Percentiles rank a stretch among this genome's conserved stretches.
Evolutionary conservation across 768 basidiomycete genomes (phyloP).

Genomic region (Boletus insuetus): DNA sequence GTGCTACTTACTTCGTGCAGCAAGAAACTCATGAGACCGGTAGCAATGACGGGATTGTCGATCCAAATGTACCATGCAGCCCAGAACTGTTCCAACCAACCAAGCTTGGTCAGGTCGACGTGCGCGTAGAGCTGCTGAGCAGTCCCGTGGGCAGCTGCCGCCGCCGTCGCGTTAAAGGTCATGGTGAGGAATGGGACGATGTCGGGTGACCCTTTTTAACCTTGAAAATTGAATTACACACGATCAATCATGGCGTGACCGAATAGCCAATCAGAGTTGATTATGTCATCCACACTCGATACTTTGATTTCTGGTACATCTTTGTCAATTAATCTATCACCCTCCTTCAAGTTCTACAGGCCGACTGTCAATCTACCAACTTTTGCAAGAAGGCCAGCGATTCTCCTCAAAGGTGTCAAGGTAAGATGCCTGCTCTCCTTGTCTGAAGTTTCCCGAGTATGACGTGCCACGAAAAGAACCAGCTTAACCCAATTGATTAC

Average conservation of each 20-base stretch:
- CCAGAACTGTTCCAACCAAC: constrained; percentile 79
- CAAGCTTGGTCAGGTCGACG: constrained; percentile 59
- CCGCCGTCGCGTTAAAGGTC: constrained; percentile 42
- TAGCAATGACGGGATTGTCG: constrained; percentile 88
- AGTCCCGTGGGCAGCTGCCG: constrained; percentile 20
- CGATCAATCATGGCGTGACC: constrained; percentile 26
- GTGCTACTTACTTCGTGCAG: constrained; percentile 78
- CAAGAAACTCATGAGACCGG: constrained; percentile 88
- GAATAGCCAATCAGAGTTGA: constrained; percentile 21
- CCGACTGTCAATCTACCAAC: too few species aligned
- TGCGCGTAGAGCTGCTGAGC: constrained; percentile 51
- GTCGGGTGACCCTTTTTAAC: constrained; percentile 1
- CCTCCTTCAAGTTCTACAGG: too few species aligned
- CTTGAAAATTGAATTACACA: constrained; percentile 9
- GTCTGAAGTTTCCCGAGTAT: too few species aligned
- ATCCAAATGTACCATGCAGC: constrained; percentile 82
- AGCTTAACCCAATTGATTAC: too few species aligned
- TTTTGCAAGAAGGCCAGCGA: too few species aligned
- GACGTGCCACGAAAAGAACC: not conserved
- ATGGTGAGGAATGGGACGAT: constrained; percentile 25
- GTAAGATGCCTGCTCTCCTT: too few species aligned
- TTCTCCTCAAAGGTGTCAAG: too few species aligned
- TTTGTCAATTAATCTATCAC: too few species aligned
- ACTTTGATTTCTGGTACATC: not conserved
- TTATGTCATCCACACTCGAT: constrained; percentile 23